Base-by-base conservation (phyloP, 495 filamentous ascomycete genomes). In the Apiosordaria backusii region DNA sequence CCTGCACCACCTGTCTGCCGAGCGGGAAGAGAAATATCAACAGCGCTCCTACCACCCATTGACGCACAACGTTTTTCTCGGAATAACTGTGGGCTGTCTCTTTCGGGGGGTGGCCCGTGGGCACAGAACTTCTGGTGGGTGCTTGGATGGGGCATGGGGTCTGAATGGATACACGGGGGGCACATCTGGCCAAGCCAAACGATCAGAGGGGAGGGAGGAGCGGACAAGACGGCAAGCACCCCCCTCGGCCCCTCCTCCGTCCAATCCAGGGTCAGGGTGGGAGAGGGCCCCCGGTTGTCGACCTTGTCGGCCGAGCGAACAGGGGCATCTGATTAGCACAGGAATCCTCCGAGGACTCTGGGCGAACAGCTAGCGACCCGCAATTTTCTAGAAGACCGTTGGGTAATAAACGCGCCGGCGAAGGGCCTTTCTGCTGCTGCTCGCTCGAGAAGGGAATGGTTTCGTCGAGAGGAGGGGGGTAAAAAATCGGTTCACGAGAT, bases 371-470 rank as follows among this genome's bases (percentile, higher is more conserved):
- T 27, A 16, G 55, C 55, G 71, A 71, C 75, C 78, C 77, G 75
- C 79, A 79, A 74, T 77, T 79, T 81, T 79, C 71, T 74, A 81
- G 73, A 80, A 78, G 74, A 77, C 77, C 80, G 78, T 79, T 80
- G 78, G 79, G 72, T 67, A 77, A 75, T 54, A 75, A 79, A 77
- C 72, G 71, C 78, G 72, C 74, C 75, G 75, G 79, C 65, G 71
- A 76, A 69, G 65, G 66, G 68, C 70, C 67, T 58, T 62, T 65
- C 63, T 24, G 21, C 64, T 59, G 45, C 23, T 24, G 24, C 61
- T 60, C 70, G 66, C 68, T 72, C 70, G 63, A 77, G 72, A 78
- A 72, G 65, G 76, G 74, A 72, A 77, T 75, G 70, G 77, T 70
- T 74, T 75, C 68, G 60, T 23, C 10, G 13, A 13, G 59, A 21